These are phyloP conservation scores for Cercospora berteroae DNA, from an alignment of 2,329 filamentous ascomycete species.

Conservation along the genomic window DNA sequence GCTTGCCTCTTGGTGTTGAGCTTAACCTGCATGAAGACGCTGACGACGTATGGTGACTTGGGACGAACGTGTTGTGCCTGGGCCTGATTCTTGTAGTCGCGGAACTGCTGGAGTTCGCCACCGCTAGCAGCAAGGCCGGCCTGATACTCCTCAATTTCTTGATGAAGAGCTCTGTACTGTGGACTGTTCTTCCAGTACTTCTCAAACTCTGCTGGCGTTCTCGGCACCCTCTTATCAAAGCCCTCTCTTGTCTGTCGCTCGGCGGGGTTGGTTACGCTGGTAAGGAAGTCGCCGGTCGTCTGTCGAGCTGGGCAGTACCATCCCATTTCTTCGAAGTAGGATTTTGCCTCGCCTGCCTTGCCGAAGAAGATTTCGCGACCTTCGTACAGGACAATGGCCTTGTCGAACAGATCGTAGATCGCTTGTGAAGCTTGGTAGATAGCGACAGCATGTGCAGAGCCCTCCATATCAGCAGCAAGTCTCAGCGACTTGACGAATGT, in stretches of 20 bases:
- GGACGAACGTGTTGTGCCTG: constrained; percentile 56
- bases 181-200: constrained; percentile 49
- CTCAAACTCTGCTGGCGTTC: constrained; percentile 69
- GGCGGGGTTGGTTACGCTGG: constrained; percentile 63
- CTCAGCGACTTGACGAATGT: constrained; percentile 57
- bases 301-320: constrained; percentile 66
- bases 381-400: constrained; percentile 71
- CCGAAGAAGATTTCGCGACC: constrained; percentile 78
- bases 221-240: constrained; percentile 61
- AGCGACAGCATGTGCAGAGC: constrained; percentile 54
- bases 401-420: constrained; percentile 69
- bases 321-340: constrained; percentile 67
- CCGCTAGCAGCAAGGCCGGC: constrained; percentile 46
- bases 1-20: constrained; percentile 53
- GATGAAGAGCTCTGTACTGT: constrained; percentile 45
- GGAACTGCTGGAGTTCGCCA: constrained; percentile 44
- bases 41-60: constrained; percentile 59
- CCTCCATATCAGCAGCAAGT: constrained; percentile 50
- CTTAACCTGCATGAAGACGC: constrained; percentile 53
- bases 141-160: constrained; percentile 54
- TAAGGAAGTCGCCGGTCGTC: constrained; percentile 68
- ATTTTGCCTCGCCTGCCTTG: constrained; percentile 56
- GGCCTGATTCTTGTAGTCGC: constrained; percentile 50
- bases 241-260: constrained; percentile 59
- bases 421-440: constrained; percentile 55